Evolutionary conservation across 2,329 filamentous ascomycete species (phyloP).

Genomic region (Fusarium verticillioides): DNA sequence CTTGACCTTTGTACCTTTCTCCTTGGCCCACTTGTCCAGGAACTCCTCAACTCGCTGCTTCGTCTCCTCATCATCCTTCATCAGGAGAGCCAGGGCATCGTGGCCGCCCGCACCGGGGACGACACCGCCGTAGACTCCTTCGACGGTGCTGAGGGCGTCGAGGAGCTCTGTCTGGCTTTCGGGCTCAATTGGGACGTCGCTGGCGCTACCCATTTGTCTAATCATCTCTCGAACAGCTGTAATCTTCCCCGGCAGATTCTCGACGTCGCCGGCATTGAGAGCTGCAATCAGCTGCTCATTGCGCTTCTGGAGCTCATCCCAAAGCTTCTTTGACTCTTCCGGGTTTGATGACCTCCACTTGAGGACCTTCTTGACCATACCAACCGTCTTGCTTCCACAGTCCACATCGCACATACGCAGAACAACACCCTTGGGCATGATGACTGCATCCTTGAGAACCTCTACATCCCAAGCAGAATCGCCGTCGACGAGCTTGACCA

Average conservation of each 20-base stretch:
- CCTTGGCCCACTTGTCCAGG: conserved; percentile 71
- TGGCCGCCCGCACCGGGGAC: conserved; percentile 95
- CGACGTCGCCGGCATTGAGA: conserved; percentile 63
- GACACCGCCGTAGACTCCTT: conserved; percentile 89
- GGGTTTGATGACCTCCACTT: conserved; percentile 78
- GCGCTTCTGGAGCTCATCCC: conserved; percentile 76
- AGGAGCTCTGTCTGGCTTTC: conserved; percentile 84
- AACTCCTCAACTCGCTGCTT: conserved; percentile 69
- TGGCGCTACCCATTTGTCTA: conserved; percentile 77
- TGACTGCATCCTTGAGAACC: conserved; percentile 74
- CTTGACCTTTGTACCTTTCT: conserved; percentile 71
- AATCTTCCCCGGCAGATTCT: conserved; percentile 59
- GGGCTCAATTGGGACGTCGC: conserved; percentile 90
- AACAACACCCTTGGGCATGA: conserved; percentile 77
- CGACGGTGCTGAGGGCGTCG: conserved; percentile 76
- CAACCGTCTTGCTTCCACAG: conserved; percentile 90
- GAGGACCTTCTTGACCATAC: conserved; percentile 94
- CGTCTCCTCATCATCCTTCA: conserved; percentile 77
- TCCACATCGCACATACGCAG: conserved; percentile 96
- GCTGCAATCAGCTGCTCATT: conserved; percentile 78
- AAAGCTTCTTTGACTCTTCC: conserved; percentile 74
- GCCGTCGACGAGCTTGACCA: conserved; percentile 75
- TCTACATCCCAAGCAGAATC: conserved; percentile 80
- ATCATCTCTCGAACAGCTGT: conserved; percentile 70
- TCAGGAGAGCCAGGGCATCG: conserved; percentile 85